Evolutionary conservation across 2,329 filamentous ascomycete genomes (phyloP), one percentile per base, ranked within the genome.

Genomic region (Colletotrichum incanum): DNA sequence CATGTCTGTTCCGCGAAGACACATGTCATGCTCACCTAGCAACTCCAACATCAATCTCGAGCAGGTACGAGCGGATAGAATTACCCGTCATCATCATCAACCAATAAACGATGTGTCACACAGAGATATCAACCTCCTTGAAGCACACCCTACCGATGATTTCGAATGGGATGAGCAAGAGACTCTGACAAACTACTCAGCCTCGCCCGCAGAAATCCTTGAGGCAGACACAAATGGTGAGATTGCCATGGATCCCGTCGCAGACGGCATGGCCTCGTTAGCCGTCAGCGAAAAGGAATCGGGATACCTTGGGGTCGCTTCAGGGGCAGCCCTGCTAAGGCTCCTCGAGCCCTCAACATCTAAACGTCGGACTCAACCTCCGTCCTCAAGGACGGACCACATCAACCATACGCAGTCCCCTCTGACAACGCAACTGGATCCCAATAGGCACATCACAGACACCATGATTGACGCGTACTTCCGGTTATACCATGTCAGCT

Each of bases 231-330:
- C 76, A 2, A 78, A 78, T 28, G 77, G 76, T 3, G 63, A 71
- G 31, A 28, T 31, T 5, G 16, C 31, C 47, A 23, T 54, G 11
- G 64, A 66, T 5, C 79, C 79, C 1, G 77, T 81, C 16, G 75
- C 80, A n/a, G 82, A 83, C 58, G 82, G 82, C 14, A 83, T 83
- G 81, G 81, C 82, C 1, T 80, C 81, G 6, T 72, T 83, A 5
- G 79, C 80, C 1, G 78, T 82, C 23, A 76, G 77, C 26, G 80
- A 82, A 50, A 76, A 78, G 9, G 81, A 84, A 39, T 79, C 80
- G 1, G 85, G 85, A 6, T 87, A 86, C 74, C 80, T 86, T 11
- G 85, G 85, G 1, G 79, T 84, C 0, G 83, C 83, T 1, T 86
- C 84, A 7, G 84, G 84, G 1, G 84, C 84, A 20, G 84, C 84